phyloP scores from a whole-genome alignment of 2,329 filamentous ascomycete genomes.

The Cytospora piceae region DNA sequence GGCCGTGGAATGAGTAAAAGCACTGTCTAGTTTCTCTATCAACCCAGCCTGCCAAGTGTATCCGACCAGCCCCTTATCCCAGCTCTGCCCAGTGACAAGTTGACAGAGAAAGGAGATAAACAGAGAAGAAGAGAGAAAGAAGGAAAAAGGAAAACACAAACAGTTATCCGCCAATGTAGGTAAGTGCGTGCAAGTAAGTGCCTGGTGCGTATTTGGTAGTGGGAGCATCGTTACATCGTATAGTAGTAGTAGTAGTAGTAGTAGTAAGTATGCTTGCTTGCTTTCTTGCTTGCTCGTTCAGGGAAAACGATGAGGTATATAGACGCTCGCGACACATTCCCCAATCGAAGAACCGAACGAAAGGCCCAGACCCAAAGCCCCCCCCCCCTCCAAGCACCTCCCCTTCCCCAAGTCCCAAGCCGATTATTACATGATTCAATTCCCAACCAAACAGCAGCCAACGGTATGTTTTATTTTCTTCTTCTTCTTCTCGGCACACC shows the following conservation, averaged over 20 bases:
- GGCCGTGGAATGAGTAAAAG: background rate
- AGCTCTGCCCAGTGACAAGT: background rate
- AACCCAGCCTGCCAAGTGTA: background rate
- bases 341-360: constrained; percentile 12
- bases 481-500: background rate
- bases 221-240: constrained; percentile 17
- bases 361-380: background rate
- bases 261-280: constrained; percentile 8
- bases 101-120: background rate
- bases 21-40: background rate
- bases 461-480: background rate
- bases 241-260: constrained; percentile 4
- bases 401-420: constrained; percentile 7
- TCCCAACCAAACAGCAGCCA: constrained; percentile 4
- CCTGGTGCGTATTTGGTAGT: background rate
- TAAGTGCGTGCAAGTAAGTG: background rate
- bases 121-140: background rate
- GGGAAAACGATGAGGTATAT: constrained; percentile 26
- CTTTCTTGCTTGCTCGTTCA: background rate
- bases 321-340: constrained; percentile 25
- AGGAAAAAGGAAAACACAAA: background rate
- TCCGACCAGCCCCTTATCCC: background rate
- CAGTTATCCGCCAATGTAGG: background rate
- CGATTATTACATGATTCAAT: background rate
- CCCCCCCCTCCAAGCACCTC: background rate